These are phyloP conservation scores for Termitomyces eurrhizus DNA, from an alignment of 768 basidiomycete genomes.

Conservation along the genomic window DNA sequence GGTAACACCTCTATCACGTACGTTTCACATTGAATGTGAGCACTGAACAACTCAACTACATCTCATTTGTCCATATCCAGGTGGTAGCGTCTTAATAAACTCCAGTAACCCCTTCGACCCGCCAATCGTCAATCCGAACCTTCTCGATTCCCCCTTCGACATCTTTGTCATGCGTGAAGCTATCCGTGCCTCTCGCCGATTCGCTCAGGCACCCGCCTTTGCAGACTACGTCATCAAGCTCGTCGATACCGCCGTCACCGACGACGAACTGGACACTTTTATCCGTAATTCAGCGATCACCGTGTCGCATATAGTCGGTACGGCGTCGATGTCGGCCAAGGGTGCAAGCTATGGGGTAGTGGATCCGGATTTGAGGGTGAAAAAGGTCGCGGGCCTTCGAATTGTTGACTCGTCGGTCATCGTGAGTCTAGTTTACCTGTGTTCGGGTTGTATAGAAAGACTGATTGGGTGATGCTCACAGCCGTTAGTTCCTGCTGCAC, in stretches of 20 bases:
- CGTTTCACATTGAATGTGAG: not conserved
- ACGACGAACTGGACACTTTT: slow-evolving; percentile 25
- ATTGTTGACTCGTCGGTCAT: slow-evolving; percentile 37
- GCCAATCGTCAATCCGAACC: slow-evolving; percentile 47
- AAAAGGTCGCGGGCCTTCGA: slow-evolving; percentile 31
- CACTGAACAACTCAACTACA: not conserved
- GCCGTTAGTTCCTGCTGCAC: slow-evolving; percentile 24
- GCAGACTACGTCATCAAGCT: slow-evolving; percentile 21
- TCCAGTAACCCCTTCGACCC: slow-evolving; percentile 38
- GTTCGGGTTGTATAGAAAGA: not conserved
- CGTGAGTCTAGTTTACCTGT: slow-evolving; percentile 18
- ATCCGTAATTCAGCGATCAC: slow-evolving; percentile 23
- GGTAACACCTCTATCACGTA: slow-evolving; percentile 26
- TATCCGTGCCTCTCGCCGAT: slow-evolving; percentile 21
- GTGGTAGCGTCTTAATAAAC: slow-evolving; percentile 28
- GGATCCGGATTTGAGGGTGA: slow-evolving; percentile 34
- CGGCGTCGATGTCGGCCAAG: slow-evolving; percentile 28
- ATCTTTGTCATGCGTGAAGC: slow-evolving; percentile 24
- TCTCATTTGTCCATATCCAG: slow-evolving; percentile 5
- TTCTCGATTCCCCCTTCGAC: slow-evolving; percentile 30
- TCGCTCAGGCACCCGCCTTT: slow-evolving; percentile 23
- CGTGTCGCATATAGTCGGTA: slow-evolving; percentile 30
- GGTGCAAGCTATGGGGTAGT: slow-evolving; percentile 29
- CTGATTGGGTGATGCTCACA: slow-evolving; percentile 4
- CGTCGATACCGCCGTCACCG: slow-evolving; percentile 23